Base-by-base conservation (phyloP, 169 alveolate species). In the Cryptosporidium xiaoi region DNA sequence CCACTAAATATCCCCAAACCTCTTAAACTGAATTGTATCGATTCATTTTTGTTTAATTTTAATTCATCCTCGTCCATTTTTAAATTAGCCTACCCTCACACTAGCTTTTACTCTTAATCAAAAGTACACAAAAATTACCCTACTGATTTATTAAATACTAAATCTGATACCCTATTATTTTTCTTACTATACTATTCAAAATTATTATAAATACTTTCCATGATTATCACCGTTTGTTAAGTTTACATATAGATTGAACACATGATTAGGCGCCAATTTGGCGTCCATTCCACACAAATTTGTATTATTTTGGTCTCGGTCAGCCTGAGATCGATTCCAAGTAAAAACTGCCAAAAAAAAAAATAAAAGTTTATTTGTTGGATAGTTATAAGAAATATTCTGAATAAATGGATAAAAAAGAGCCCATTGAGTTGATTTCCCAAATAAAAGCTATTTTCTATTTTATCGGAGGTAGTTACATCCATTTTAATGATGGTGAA, bases 211-310 rank as follows among this genome's bases (percentile, higher is more conserved):
- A 53, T 53, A 1, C 6, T 62, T 31, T 31, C 51, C 50, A 31
- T 18, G 4, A 48, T 48, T 10, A n/a, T 20, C 40, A 24, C 29
- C 20, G 29, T 51, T 16, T 29, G 46, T 48, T 20, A 69, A 53
- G 18, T 69, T 44, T 55, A 29, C 27, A 69, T 31, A 69, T 66
- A 69, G 82, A 66, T 66, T 69, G 27, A 48, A 53, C 20, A 51
- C 83, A 66, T 69, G 46, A 5, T 68, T 46, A 66, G 83, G 83
- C 83, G 83, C 83, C 83, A 69, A 51, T 69, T 53, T 69, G 83
- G 83, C 83, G 83, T 69, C 83, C 83, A 69, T 69, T 69, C 83
- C 83, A 69, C 83, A 69, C 83, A 69, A 53, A 69, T 69, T 69
- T 69, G 83, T 69, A 40, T 40, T 40, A 40, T 69, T 20, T 53